These are phyloP conservation scores for Irpex sp. DNA, from an alignment of 1,284 basidiomycete genomes.

Conservation along the genomic window DNA sequence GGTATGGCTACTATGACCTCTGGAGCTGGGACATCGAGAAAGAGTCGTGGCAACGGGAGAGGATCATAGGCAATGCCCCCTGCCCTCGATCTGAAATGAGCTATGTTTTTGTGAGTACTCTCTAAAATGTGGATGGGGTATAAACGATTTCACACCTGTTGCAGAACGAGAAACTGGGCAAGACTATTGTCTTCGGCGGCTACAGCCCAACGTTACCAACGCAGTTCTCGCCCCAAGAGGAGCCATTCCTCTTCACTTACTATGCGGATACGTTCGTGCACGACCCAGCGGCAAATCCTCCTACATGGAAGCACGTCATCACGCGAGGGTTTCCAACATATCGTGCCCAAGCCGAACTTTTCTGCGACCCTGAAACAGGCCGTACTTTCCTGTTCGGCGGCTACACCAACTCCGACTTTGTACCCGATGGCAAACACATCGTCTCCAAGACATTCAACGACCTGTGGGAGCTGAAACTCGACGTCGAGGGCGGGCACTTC, in stretches of 20 bases:
- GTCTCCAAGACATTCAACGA: conserved; percentile 30
- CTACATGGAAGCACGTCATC: conserved; percentile 26
- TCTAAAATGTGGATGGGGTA: too few species aligned
- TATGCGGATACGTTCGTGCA: conserved; percentile 33
- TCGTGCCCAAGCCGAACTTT: conserved; percentile 24
- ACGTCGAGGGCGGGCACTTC: conserved; percentile 31
- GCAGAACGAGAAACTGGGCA: conserved; percentile 32
- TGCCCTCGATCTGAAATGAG: conserved; percentile 33
- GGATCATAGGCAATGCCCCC: conserved; percentile 32
- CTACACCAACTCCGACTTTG: conserved; percentile 31
- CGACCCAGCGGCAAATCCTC: conserved; percentile 14
- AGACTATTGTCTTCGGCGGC: conserved; percentile 35
- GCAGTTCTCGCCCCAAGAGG: conserved; percentile 10
- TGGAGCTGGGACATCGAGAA: conserved; percentile 35
- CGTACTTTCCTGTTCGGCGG: conserved; percentile 34
- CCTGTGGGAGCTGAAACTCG: conserved; percentile 34
- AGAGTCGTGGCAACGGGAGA: conserved; percentile 31
- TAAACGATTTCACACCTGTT: background rate
- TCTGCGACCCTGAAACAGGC: conserved; percentile 29
- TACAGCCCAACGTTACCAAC: conserved; percentile 31
- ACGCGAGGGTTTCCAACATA: conserved; percentile 30
- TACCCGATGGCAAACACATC: conserved; percentile 25
- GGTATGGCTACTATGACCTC: conserved; percentile 32
- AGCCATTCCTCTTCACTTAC: conserved; percentile 28
- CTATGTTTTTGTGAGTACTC: conserved; percentile 28